Base-by-base conservation (phyloP, 768 basidiomycete genomes). In the Tephrocybe rancida region DNA sequence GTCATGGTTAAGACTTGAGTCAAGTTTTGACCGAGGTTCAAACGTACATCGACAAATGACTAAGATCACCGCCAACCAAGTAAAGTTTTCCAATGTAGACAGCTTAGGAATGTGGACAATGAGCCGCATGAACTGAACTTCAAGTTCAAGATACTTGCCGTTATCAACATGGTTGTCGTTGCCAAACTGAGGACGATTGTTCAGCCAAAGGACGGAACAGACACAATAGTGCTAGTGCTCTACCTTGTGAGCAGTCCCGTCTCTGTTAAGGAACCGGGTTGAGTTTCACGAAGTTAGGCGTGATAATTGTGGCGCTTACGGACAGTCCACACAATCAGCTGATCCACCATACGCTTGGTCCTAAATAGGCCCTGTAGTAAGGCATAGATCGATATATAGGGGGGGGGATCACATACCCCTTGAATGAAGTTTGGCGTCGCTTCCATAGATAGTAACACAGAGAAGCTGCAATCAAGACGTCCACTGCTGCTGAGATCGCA, bases 281-380 rank as follows among this genome's bases (percentile, higher is more conserved):
- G 34, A 47, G 41, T 10, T 27, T 30, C 45, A 41, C 6, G 16
- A 26, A 38, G 24, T 26, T 3, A 13, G 26, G 26, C 21, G 8
- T 35, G 22, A 14, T 42, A n/a, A 30, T 21, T 7, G 10, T 37
- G 35, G 8, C n/a, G 19, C 51, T 45, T 46, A 52, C 44, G 44
- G 14, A 52, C 46, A 21, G 51, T 27, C 51, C 43, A 52, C 6
- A 41, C n/a, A 37, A 52, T 52, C 7, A 52, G 19, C 34, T 44
- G n/a, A 19, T 52, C 51, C 19, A 52, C n/a, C 22, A 52, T 14
- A 14, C 50, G 21, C 37, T 46, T 16, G 2, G 34, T 52, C 24
- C 51, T 45, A 16, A 13, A 19, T 37, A 16, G 3, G 18, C 32
- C 2, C 16, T 16, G 4, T 37, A 16, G 10, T 16, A 37, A 37